phyloP scores from a whole-genome alignment of 257 asterid species.

The Salvia splendens region DNA sequence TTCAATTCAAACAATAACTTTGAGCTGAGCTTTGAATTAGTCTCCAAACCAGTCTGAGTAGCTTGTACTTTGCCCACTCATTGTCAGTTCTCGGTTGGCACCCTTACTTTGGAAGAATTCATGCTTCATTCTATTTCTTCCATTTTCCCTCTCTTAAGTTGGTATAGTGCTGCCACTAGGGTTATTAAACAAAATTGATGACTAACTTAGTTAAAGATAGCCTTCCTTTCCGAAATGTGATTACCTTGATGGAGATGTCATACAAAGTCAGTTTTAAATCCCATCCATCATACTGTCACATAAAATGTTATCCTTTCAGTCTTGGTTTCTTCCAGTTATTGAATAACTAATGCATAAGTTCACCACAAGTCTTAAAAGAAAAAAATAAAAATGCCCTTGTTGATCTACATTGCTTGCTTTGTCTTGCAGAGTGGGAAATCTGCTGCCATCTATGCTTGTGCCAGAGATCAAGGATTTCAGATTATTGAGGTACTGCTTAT shows the following conservation, averaged over 20 bases:
- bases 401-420: conserved; percentile 33
- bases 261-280: conserved; percentile 20
- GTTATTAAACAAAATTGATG: neutral
- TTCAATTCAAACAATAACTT: neutral
- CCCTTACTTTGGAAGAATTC: conserved; percentile 6
- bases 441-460: conserved; percentile 97
- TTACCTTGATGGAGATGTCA: conserved; percentile 8
- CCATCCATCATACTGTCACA: conserved; percentile 16
- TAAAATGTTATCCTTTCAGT: neutral
- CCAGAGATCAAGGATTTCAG: conserved; percentile 94
- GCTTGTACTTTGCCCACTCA: neutral
- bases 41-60: no score
- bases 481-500: conserved; percentile 76
- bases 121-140: conserved; percentile 6
- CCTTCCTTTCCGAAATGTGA: conserved; percentile 3
- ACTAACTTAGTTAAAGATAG: conserved; percentile 4
- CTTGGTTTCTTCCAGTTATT: conserved; percentile 10
- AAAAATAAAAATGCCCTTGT: neutral
- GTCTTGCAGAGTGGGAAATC: conserved; percentile 90
- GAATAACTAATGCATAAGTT: conserved; percentile 17
- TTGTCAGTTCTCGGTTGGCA: neutral
- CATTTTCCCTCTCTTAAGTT: neutral
- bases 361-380: conserved; percentile 5
- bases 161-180: neutral
- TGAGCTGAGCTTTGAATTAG: neutral